A percentile compares a stretch with the other conserved stretches of the same genome.
Evolutionary conservation across 176 grass and related monocot genomes (phyloP).

Genomic region (Elaeis guineensis): DNA sequence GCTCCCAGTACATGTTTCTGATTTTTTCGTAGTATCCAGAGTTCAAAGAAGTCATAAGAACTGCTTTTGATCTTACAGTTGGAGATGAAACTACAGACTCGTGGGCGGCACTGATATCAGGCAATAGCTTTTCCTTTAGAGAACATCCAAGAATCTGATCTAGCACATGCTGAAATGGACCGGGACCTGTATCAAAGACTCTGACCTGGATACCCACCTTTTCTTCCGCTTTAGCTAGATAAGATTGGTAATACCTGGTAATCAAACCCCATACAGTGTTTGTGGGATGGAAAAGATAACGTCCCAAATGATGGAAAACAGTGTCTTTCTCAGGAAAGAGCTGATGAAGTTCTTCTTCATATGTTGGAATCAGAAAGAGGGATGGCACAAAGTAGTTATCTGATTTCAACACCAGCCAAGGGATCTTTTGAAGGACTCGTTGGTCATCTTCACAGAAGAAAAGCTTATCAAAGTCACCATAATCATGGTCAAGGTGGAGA

Average conservation of each 20-base stretch:
- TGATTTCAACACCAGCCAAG: slow-evolving; percentile 47
- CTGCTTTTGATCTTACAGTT: slow-evolving; percentile 39
- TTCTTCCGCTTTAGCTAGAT: slow-evolving; percentile 63
- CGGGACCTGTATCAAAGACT: slow-evolving; percentile 46
- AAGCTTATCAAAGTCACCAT: slow-evolving; percentile 31
- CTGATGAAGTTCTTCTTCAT: slow-evolving; percentile 39
- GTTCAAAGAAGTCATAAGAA: slow-evolving; percentile 73
- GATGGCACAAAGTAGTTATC: slow-evolving; percentile 61
- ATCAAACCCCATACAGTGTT: slow-evolving; percentile 61
- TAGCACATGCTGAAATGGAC: slow-evolving; percentile 63
- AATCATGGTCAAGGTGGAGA: slow-evolving; percentile 49
- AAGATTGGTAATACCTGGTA: slow-evolving; percentile 63
- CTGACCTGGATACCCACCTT: slow-evolving; percentile 81
- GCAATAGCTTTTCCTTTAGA: slow-evolving; percentile 54
- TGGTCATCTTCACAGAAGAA: slow-evolving; percentile 77
- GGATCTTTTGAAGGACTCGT: slow-evolving; percentile 28
- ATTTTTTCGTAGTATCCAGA: slow-evolving; percentile 63
- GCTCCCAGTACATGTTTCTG: slow-evolving; percentile 87
- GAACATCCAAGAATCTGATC: slow-evolving; percentile 81
- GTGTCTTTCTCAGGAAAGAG: slow-evolving; percentile 45
- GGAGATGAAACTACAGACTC: slow-evolving; percentile 16
- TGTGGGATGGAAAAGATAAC: slow-evolving; percentile 59
- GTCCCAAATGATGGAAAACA: slow-evolving; percentile 61
- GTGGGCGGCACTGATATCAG: slow-evolving; percentile 26
- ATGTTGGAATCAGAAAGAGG: slow-evolving; percentile 52